Evolutionary conservation across 1,139 yeast species (phyloP).

Genomic region (Saccharomycopsis phalli): DNA sequence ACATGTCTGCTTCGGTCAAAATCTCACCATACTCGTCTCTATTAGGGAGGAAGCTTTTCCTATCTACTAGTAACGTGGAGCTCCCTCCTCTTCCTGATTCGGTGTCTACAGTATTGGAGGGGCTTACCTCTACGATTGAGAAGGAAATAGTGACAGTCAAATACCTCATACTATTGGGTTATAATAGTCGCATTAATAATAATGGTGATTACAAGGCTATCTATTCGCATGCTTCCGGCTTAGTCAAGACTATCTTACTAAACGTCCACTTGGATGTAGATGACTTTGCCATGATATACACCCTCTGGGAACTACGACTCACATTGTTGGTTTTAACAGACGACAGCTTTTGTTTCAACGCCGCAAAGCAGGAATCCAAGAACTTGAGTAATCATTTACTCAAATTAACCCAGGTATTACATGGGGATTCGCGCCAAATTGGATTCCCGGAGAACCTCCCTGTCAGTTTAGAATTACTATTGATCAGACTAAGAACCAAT

Average conservation of each 20-base stretch:
- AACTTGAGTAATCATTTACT: constrained; percentile 21
- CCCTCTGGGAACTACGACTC: constrained; percentile 29
- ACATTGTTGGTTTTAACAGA: constrained; percentile 25
- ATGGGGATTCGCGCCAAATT: constrained; percentile 7
- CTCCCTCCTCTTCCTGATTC: constrained; percentile 3
- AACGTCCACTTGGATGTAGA: neutral
- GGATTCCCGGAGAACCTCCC: constrained; percentile 22
- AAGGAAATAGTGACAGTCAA: constrained; percentile 1
- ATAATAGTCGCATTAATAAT: neutral
- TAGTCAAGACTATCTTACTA: constrained; percentile 9
- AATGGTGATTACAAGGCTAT: neutral
- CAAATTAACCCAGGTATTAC: constrained; percentile 12
- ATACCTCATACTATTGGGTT: constrained; percentile 3
- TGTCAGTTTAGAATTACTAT: constrained; percentile 21
- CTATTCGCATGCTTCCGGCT: constrained; percentile 4
- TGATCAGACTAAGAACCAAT: constrained; percentile 24
- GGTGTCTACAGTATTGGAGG: neutral
- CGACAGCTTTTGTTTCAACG: constrained; percentile 21
- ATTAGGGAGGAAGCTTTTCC: constrained; percentile 12
- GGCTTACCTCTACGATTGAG: neutral
- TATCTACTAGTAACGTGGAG: constrained; percentile 4
- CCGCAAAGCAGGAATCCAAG: constrained; percentile 25
- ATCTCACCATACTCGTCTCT: constrained; percentile 10
- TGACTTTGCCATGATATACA: constrained; percentile 9
- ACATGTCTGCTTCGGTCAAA: no score